Evolutionary conservation across 2,329 filamentous ascomycete species (phyloP).

Genomic region (Chaetothyriales sp.): DNA sequence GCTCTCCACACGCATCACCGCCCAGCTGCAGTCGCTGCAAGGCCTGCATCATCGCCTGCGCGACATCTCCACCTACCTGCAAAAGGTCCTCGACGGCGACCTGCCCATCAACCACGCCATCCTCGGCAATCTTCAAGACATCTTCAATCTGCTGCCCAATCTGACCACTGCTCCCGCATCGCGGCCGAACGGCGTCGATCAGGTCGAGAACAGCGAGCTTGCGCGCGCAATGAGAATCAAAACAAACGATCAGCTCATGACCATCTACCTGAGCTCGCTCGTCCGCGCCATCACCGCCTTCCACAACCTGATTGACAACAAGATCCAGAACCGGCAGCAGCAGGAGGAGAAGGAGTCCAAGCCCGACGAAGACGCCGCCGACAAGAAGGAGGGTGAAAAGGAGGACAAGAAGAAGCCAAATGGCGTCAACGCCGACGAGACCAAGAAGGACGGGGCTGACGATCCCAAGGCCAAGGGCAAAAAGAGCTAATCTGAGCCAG

Average conservation of each 20-base stretch:
- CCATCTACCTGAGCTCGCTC: conserved; percentile 91
- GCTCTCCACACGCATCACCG: conserved; percentile 89
- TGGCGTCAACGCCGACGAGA: conserved; percentile 38
- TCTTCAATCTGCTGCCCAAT: conserved; percentile 96
- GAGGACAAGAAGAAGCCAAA: conserved; percentile 39
- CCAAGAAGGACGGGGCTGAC: conserved; percentile 40
- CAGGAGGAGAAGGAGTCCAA: conserved; percentile 87
- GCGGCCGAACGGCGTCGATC: conserved; percentile 40
- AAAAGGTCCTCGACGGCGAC: conserved; percentile 86
- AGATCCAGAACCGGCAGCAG: conserved; percentile 96
- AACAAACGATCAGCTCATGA: conserved; percentile 98
- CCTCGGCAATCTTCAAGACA: conserved; percentile 93
- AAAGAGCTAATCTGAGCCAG: conserved; percentile 37
- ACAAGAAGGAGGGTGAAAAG: conserved; percentile 51
- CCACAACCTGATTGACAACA: conserved; percentile 98
- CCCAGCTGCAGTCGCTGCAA: conserved; percentile 92
- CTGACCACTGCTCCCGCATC: conserved; percentile 65
- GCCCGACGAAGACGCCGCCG: conserved; percentile 48
- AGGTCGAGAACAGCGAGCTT: conserved; percentile 63
- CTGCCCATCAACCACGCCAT: conserved; percentile 96
- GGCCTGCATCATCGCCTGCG: conserved; percentile 86
- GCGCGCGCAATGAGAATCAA: conserved; percentile 97
- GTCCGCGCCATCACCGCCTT: conserved; percentile 97
- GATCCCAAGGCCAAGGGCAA: conserved; percentile 46
- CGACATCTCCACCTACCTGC: conserved; percentile 88